A percentile compares a stretch with the other conserved stretches of the same genome.
These are phyloP conservation scores for Melastoma candidum DNA, from an alignment of 441 rosid genomes.

Conservation along the genomic window DNA sequence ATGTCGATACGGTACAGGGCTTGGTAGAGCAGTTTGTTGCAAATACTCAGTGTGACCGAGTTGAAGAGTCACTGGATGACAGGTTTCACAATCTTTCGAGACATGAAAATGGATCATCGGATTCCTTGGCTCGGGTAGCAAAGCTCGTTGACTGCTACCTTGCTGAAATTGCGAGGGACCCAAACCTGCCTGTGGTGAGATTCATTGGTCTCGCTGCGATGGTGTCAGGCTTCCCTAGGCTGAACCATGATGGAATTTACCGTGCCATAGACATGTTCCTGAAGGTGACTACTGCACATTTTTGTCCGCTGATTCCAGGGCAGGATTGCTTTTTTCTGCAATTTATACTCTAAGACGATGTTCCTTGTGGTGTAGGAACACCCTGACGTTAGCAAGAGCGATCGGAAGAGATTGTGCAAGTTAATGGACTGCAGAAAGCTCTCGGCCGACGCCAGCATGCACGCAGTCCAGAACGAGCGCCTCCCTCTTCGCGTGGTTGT, in stretches of 20 bases:
- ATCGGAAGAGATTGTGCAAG: conserved; percentile 49
- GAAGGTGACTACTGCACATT: conserved; percentile 40
- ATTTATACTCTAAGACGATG: no score
- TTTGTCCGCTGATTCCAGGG: background rate
- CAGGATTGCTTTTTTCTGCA: no score
- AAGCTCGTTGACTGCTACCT: conserved; percentile 72
- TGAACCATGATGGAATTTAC: conserved; percentile 72
- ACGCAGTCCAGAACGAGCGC: conserved; percentile 55
- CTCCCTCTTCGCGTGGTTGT: conserved; percentile 64
- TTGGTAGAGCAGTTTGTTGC: conserved; percentile 51
- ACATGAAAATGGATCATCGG: conserved; percentile 26
- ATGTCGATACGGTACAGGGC: conserved; percentile 57
- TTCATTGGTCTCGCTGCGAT: conserved; percentile 47
- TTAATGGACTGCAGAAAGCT: conserved; percentile 60
- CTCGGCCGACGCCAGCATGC: conserved; percentile 51
- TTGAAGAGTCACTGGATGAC: conserved; percentile 18
- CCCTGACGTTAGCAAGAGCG: conserved; percentile 48
- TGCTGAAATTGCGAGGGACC: conserved; percentile 69
- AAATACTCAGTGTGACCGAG: conserved; percentile 20
- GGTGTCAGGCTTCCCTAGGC: conserved; percentile 57
- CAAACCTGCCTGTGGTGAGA: conserved; percentile 43
- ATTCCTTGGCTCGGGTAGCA: conserved; percentile 42
- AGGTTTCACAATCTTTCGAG: conserved; percentile 27
- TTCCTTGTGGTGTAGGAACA: conserved; percentile 32
- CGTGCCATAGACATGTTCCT: conserved; percentile 83